Percentiles rank a stretch among this genome's conserved stretches.
Evolutionary conservation across 306 rosid species (phyloP).

Genomic region (Prunus mume): DNA sequence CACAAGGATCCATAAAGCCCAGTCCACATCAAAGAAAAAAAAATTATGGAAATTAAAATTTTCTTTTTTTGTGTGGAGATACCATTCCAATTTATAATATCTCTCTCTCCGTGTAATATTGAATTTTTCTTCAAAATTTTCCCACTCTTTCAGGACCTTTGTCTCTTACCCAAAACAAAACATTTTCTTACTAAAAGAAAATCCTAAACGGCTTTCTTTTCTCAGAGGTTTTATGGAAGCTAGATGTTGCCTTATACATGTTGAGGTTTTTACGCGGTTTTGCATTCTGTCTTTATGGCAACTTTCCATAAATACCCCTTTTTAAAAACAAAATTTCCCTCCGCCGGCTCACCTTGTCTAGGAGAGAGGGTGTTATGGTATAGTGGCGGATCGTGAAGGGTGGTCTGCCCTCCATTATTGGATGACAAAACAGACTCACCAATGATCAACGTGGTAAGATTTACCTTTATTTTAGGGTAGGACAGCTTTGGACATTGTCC

Average conservation of each 20-base stretch:
- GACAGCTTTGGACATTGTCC: too few species aligned
- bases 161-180: constrained; percentile 21
- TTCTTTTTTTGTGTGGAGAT: neutral
- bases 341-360: neutral
- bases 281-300: neutral
- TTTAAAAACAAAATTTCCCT: neutral
- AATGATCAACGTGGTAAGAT: too few species aligned
- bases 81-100: constrained; percentile 19
- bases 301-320: constrained; percentile 1
- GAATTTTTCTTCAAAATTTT: constrained; percentile 11
- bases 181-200: neutral
- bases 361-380: neutral
- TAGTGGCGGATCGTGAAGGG: neutral
- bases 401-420: neutral
- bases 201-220: neutral
- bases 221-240: neutral
- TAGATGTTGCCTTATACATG: neutral
- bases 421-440: too few species aligned
- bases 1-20: constrained; percentile 30
- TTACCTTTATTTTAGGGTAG: too few species aligned
- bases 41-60: neutral
- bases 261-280: constrained; percentile 10
- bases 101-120: neutral
- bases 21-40: constrained; percentile 24
- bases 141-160: constrained; percentile 41